Conservation (phyloP, 2,329 filamentous ascomycete species). For the Trichoderma semiorbis region DNA sequence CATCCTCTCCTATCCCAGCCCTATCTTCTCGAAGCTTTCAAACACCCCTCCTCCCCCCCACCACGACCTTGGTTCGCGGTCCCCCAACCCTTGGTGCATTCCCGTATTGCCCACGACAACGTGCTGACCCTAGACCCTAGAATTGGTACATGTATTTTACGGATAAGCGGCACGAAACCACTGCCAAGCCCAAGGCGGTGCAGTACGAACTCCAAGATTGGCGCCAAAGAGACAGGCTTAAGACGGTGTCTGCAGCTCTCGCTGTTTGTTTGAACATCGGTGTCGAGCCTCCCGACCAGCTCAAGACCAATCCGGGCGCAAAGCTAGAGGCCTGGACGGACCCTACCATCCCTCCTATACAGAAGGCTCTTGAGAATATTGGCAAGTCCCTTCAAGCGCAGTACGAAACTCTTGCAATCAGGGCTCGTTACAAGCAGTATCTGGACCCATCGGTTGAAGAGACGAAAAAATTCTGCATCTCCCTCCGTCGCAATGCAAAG, state of each 20-base stretch:
- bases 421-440: conserved; percentile 97
- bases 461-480: conserved; percentile 93
- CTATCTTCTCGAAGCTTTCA: conserved; percentile 3
- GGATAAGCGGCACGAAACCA: conserved; percentile 94
- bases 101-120: too few species aligned
- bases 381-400: conserved; percentile 94
- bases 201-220: conserved; percentile 76
- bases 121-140: conserved; percentile 41
- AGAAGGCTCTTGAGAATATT: conserved; percentile 89
- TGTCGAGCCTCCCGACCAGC: conserved; percentile 93
- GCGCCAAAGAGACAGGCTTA: conserved; percentile 94
- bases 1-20: background rate
- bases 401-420: conserved; percentile 90
- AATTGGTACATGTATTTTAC: conserved; percentile 99
- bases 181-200: conserved; percentile 74
- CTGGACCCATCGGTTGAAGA: conserved; percentile 95
- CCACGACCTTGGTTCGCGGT: background rate
- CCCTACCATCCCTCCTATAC: conserved; percentile 72
- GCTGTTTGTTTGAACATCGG: conserved; percentile 96
- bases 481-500: conserved; percentile 85
- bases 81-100: background rate
- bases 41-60: background rate
- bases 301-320: conserved; percentile 90
- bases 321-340: conserved; percentile 97
- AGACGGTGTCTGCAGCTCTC: conserved; percentile 92